Evolutionary conservation across 768 basidiomycete species (phyloP), one percentile per base, ranked within the genome.

Genomic region (Tricholoma saponaceum): DNA sequence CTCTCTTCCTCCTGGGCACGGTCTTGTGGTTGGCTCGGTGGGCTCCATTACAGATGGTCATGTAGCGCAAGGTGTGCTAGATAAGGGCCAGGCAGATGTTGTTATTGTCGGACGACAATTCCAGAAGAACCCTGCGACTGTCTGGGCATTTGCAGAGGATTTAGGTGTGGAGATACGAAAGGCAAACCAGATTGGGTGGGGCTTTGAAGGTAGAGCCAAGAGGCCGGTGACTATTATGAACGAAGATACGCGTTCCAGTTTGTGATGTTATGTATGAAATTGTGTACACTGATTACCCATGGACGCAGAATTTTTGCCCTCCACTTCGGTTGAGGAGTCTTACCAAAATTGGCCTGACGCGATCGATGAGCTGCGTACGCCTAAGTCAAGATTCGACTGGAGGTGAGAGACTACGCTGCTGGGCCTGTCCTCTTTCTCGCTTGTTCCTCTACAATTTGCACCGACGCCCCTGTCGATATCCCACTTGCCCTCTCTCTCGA

Each of bases 51-150:
- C 76, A 0, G 73, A 74, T 14, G 82, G 82, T 1, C 68, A 72
- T n/a, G 72, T 83, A 28, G 85, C 86, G 0, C 81, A 88, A 65
- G 73, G 74, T 10, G 74, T 87, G 18, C 67, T 91, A 3, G 78
- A 85, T 53, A 67, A 78, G 13, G 84, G 77, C 4, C 70, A 81
- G 55, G 83, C 85, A 0, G 89, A 92, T 62, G 80, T 82, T 3
- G 70, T 89, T 4, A 59, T 79, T 47, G 75, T 82, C 12, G 83
- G 81, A 20, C 67, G 82, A 39, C 74, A 76, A 52, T 86, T 87
- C 74, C 79, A 80, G 68, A 83, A 82, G 72, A 81, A 87, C 61
- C 86, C 85, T 0, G 80, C 77, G 0, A 60, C 69, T 2, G 78
- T 80, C 3, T 78, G 77, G 77, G 63, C 72, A 9, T 83, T 83